A percentile compares a stretch with the other conserved stretches of the same genome.
These are phyloP conservation scores for Candolleomyces aberdarensis DNA, from an alignment of 768 basidiomycete species.

Conservation along the genomic window DNA sequence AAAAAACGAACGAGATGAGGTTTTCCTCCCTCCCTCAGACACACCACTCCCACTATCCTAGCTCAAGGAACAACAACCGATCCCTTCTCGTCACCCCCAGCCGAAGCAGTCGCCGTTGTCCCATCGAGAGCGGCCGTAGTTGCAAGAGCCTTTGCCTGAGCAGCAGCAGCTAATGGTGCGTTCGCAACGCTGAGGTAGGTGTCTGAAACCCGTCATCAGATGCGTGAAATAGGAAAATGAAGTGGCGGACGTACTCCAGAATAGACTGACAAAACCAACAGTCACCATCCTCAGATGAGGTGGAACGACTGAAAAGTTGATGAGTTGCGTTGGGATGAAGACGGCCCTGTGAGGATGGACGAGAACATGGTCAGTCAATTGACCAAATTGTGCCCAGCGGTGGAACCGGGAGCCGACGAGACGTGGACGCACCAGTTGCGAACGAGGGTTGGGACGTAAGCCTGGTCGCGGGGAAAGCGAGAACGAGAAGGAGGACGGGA, in stretches of 20 bases:
- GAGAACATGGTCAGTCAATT: no score
- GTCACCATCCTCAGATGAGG: conserved; percentile 73
- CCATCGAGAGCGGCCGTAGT: no score
- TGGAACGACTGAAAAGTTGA: conserved; percentile 79
- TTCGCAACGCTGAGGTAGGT: background rate
- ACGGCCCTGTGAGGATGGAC: conserved; percentile 46
- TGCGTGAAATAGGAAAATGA: background rate
- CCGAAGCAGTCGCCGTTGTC: no score
- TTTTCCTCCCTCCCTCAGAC: no score
- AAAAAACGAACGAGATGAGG: no score
- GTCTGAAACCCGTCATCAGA: background rate
- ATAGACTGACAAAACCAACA: conserved; percentile 73
- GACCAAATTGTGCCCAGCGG: background rate
- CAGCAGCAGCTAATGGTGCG: background rate
- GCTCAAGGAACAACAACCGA: no score
- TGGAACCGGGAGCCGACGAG: background rate
- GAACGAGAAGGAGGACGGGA: no score
- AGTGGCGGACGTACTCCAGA: conserved; percentile 63
- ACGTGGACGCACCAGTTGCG: conserved; percentile 61
- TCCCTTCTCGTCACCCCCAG: no score
- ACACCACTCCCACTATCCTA: no score
- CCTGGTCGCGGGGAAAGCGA: conserved; percentile 30
- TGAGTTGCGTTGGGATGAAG: conserved; percentile 70
- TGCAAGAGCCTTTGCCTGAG: no score
- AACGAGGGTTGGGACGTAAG: conserved; percentile 69